Base-by-base conservation (phyloP, 192 early-diverging fungal genomes). In the Coemansia sp. region DNA sequence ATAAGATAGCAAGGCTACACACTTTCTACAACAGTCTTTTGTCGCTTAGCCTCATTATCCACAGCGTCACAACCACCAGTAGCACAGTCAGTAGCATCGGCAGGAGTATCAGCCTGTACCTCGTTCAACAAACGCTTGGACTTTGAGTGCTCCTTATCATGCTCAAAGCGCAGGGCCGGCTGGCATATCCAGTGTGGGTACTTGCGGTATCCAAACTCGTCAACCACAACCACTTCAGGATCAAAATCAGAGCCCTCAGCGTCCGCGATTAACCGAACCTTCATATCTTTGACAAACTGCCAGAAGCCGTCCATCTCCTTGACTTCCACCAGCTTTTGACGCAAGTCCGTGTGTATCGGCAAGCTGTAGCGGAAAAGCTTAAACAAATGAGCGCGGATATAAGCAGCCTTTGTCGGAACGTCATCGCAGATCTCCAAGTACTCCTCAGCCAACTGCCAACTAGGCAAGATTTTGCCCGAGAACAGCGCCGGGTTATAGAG, bases 401-500 rank as follows among this genome's bases (percentile, higher is more conserved):
- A 85, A 11, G 84, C 64, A n/a, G 87, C 58, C n/a, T 82, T 85
- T 4, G 95, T 94, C 37, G 83, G 91, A 70, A 84, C 67, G 6
- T 69, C 69, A 28, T 81, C 75, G 71, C 91, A 94, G 55, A 99
- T 97, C 10, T 92, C 88, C 43, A 98, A 63, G 69, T 98, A 99
- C 84, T 96, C 96, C 32, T 90, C 78, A 6, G 94, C 94, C 65
- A 98, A 72, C 49, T 90, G 86, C 91, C 91, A 95, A 0, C 86
- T 82, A 6, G 88, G 87, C 28, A 89, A 87, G 38, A 91, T 79
- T 16, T 75, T 69, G 44, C 86, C 86, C 0, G 86, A 84, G 74
- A 98, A 98, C 8, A 98, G 63, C 6, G 91, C 91, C 0, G 96
- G 98, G 70, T 98, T 98, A 65, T 94, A 92, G 10, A 95, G 79